Evolutionary conservation across 2,329 filamentous ascomycete genomes (phyloP).

Genomic region (Colletotrichum horii): DNA sequence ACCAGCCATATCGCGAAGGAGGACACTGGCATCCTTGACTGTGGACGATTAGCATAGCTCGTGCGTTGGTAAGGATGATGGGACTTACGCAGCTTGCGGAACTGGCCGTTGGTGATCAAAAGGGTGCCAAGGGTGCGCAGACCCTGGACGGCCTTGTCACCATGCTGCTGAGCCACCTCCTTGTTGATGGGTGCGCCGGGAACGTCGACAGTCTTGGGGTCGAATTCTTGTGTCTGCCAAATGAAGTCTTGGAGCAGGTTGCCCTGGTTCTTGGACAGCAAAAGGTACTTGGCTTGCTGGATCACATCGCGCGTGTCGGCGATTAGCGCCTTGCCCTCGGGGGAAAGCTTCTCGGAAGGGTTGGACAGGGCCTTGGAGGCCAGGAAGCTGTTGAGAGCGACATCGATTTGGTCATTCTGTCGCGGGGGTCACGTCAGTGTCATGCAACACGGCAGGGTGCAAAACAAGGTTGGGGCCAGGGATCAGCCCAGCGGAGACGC

Average conservation of each 20-base stretch:
- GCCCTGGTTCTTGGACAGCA: conserved; percentile 93
- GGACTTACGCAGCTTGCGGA: conserved; percentile 81
- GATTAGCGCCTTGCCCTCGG: conserved; percentile 81
- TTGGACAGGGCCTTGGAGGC: conserved; percentile 70
- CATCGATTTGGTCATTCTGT: conserved; percentile 93
- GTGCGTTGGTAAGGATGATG: rapidly evolving
- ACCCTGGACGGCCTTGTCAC: conserved; percentile 81
- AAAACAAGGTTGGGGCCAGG: neutral
- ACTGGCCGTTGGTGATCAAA: conserved; percentile 94
- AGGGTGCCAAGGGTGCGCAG: conserved; percentile 87
- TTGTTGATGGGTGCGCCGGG: conserved; percentile 76
- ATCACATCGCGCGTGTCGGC: conserved; percentile 80
- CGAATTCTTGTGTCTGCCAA: conserved; percentile 85
- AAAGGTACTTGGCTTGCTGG: conserved; percentile 80
- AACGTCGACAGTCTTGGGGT: conserved; percentile 62
- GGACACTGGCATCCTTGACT: conserved; percentile 79
- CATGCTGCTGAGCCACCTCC: conserved; percentile 80
- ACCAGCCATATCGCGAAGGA: conserved; percentile 89
- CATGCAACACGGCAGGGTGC: neutral
- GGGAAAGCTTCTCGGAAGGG: conserved; percentile 79
- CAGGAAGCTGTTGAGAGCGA: conserved; percentile 89
- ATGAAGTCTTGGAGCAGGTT: conserved; percentile 96
- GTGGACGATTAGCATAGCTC: conserved; percentile 20
- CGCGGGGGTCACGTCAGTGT: neutral
- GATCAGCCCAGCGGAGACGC: neutral